Base-by-base conservation (phyloP, 2,329 filamentous ascomycete species). In the Arachnopeziza araneosa region DNA sequence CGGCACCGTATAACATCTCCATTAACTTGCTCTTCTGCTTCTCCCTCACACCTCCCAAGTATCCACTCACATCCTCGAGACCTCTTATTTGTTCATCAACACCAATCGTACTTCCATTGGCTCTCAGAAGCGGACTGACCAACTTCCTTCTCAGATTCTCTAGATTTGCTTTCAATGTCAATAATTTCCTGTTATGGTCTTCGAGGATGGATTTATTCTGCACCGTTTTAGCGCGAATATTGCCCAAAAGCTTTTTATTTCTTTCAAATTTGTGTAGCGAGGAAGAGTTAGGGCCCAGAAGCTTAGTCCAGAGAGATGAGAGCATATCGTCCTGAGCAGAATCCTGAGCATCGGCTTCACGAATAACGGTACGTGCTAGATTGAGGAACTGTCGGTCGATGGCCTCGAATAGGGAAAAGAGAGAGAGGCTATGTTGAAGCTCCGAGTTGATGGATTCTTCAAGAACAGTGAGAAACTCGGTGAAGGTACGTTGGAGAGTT, bases 361-460 rank as follows among this genome's bases (percentile, higher is more conserved):
- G 90, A 58, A 90, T 88, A 10, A 96, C 92, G 5, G 86, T 89
- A 62, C 92, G 88, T 64, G 91, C 91, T 0, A 97, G 82, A 72
- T 95, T 96, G 63, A 92, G 82, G 75, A 97, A 96, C 73, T 96
- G 91, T 57, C 86, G 84, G 75, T 98, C 93, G 67, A 97, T 92
- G 61, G 87, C 84, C 73, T 96, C 92, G 74, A 97, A 97, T n/a
- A 96, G 85, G 2, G 84, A 84, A 73, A 96, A 96, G 17, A 97
- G 84, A 1, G 86, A 83, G 1, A 92, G 83, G 50, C 88, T 89
- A 75, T 93, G 88, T 57, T 87, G 86, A 22, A 97, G 80, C 75
- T 98, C 93, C 65, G 84, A 88, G 68, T 88, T 85, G 73, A 97
- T 96, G 61, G 90, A 89, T 64, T 96, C 91, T 76, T 98, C 93